Evolutionary conservation across 257 asterid species (phyloP), one percentile per base, ranked within the genome.

Genomic region (Nicotiana sylvestris): DNA sequence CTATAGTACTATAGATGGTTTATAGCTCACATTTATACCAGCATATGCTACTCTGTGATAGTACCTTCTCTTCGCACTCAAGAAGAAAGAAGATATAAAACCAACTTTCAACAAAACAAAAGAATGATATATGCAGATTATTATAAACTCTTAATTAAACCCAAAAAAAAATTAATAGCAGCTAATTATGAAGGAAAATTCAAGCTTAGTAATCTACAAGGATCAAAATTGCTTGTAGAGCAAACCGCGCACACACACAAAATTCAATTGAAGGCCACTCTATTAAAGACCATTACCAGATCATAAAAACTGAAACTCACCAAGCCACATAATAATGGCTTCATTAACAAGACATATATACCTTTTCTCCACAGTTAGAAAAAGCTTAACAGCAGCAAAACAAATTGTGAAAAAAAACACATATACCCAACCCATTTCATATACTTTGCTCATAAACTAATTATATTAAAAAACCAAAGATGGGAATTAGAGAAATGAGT

Each of bases 401-500:
- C 33, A 9, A 61, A 21, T 3, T 2, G 3, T 16, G 29, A 21
- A 7, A 18, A 18, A 18, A 18, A 18, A 18, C 25, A 69, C 16
- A 29, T 56, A 12, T 30, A 21, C 21, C 21, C 21, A 21, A 60
- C 64, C 55, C 53, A 17, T 70, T 33, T 67, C 64, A 13, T 58
- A 66, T 72, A 58, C 13, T 76, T 60, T 30, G 72, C 39, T 30
- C 17, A 43, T 55, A 29, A 17, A 53, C 6, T 39, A 49, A 5
- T 55, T 74, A 76, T 6, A n/a, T 46, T 68, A 60, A 15, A 17
- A 72, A 5, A 62, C 66, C 33, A 56, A 56, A 83, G 82, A 39
- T 82, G 69, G 57, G 68, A 65, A 81, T 66, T 39, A 7, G 49
- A 39, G 61, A 33, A 83, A 86, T 4, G 58, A 68, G 88, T 62